Conservation (phyloP, 208 protist species). For the Trypanosoma conorhini region DNA sequence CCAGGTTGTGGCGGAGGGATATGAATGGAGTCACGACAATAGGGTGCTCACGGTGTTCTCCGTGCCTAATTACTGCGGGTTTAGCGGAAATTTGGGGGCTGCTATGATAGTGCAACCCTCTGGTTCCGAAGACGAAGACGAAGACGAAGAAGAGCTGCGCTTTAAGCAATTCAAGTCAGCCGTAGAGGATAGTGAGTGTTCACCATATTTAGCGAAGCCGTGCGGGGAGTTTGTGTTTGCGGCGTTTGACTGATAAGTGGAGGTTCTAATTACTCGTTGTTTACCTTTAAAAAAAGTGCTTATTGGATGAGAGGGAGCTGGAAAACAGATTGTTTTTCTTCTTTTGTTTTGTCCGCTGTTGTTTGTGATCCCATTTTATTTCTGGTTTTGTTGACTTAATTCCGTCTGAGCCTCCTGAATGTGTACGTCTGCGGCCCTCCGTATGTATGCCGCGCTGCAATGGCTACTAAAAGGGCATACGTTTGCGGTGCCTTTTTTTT, state of each 20-base stretch:
- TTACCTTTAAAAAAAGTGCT: background rate
- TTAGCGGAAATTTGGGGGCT: constrained; percentile 35
- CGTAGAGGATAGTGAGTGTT: background rate
- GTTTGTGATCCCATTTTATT: too few relatives aligned
- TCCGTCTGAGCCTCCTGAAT: too few relatives aligned
- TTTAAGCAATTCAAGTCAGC: constrained; percentile 11
- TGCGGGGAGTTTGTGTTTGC: constrained; percentile 15
- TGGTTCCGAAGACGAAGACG: constrained; percentile 21
- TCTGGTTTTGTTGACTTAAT: too few relatives aligned
- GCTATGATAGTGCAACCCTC: constrained; percentile 32
- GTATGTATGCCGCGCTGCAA: too few relatives aligned
- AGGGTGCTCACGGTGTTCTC: constrained; percentile 72
- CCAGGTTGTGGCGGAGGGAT: constrained; percentile 92
- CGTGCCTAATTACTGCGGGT: constrained; percentile 76
- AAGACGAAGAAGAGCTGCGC: background rate
- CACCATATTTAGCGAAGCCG: constrained; percentile 1
- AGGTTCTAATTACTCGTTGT: background rate
- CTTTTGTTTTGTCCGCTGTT: background rate
- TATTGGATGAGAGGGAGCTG: background rate
- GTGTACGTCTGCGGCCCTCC: too few relatives aligned
- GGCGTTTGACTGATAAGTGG: constrained; percentile 9
- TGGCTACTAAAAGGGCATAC: too few relatives aligned
- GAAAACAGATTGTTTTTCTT: background rate
- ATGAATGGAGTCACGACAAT: constrained; percentile 56
- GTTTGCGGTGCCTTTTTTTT: too few relatives aligned